phyloP scores from a whole-genome alignment of 345 rosid species.

The Pseudoturritis turrita region DNA sequence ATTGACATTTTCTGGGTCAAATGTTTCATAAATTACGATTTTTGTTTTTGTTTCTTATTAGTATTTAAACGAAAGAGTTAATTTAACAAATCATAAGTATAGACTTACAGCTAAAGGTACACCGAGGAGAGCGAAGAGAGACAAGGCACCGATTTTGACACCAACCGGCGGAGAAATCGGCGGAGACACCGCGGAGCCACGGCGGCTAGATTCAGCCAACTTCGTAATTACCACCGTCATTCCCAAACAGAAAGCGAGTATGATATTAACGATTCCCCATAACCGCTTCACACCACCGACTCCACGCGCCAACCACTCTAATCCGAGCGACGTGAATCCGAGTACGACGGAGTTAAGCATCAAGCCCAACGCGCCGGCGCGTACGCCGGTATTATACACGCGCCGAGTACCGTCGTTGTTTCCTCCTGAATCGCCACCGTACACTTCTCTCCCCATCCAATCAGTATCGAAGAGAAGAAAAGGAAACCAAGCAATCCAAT shows the following conservation, averaged over 20 bases:
- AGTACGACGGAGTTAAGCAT: constrained; percentile 64
- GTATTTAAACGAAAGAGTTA: neutral
- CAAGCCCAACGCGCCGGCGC: constrained; percentile 70
- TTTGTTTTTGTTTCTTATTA: neutral
- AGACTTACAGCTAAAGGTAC: constrained; percentile 68
- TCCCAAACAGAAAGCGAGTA: constrained; percentile 48
- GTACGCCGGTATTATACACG: constrained; percentile 54
- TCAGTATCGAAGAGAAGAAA: constrained; percentile 77
- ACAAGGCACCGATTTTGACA: constrained; percentile 46
- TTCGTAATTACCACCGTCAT: constrained; percentile 50
- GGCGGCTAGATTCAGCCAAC: constrained; percentile 43
- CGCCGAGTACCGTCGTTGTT: neutral
- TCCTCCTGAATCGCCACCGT: constrained; percentile 58
- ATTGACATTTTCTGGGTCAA: neutral
- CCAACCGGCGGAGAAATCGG: constrained; percentile 28
- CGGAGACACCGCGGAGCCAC: neutral
- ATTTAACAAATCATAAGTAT: neutral
- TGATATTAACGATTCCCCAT: constrained; percentile 65
- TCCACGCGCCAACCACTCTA: constrained; percentile 39
- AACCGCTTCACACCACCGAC: constrained; percentile 46
- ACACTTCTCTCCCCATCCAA: constrained; percentile 90
- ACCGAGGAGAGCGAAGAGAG: constrained; percentile 58
- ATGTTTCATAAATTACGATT: neutral
- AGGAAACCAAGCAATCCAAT: constrained; percentile 93
- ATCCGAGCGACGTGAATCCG: constrained; percentile 45